Percentiles rank a stretch among this genome's conserved stretches.
These are phyloP conservation scores for Diplodia seriata DNA, from an alignment of 2,329 filamentous ascomycete genomes.

Conservation along the genomic window DNA sequence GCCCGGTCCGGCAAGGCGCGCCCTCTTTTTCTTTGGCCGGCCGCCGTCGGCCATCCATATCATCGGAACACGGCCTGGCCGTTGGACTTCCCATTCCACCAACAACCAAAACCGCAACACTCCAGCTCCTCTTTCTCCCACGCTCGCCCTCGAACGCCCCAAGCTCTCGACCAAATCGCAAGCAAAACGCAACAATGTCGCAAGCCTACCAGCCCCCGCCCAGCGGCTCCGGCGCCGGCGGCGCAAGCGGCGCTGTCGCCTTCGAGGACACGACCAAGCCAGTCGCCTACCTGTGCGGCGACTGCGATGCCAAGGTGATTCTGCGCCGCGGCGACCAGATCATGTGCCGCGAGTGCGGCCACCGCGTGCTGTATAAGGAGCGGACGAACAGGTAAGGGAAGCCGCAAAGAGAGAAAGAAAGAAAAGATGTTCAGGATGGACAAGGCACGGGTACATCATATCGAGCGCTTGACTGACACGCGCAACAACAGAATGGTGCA, in stretches of 20 bases:
- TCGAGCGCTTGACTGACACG: not conserved
- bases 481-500: constrained; percentile 67
- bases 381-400: constrained; percentile 85
- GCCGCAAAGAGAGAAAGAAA: no score
- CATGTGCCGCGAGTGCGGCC: constrained; percentile 90
- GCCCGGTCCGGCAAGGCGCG: not conserved
- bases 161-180: not conserved
- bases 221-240: constrained; percentile 25
- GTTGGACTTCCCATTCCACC: not conserved
- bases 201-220: constrained; percentile 34
- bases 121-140: not conserved
- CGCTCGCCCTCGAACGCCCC: not conserved
- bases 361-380: constrained; percentile 96
- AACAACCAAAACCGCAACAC: not conserved
- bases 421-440: not conserved
- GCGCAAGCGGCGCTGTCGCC: constrained; percentile 55
- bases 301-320: constrained; percentile 79
- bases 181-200: constrained; percentile 24
- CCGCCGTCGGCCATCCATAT: not conserved
- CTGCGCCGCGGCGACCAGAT: constrained; percentile 82
- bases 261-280: constrained; percentile 57
- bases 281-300: constrained; percentile 70
- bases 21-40: not conserved
- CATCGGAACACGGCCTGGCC: not conserved
- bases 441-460: not conserved